These are phyloP conservation scores for Eucalyptus pauciflora DNA, from an alignment of 345 rosid genomes.

Conservation along the genomic window DNA sequence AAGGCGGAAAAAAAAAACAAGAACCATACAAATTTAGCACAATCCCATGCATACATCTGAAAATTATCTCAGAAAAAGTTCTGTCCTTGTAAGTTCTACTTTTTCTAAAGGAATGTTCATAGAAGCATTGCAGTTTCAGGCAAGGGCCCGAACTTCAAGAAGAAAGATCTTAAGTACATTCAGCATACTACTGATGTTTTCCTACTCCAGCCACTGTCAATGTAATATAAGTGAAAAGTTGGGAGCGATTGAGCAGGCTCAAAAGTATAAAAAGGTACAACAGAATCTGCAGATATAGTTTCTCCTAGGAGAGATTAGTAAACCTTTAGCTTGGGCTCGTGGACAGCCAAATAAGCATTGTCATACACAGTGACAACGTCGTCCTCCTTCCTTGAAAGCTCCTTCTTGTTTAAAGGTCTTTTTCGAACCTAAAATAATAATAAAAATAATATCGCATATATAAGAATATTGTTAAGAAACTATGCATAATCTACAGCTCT, in stretches of 20 bases:
- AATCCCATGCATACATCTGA: neutral
- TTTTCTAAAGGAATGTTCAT: neutral
- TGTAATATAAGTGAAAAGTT: neutral
- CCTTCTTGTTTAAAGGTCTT: constrained; percentile 93
- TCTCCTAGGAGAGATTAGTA: neutral
- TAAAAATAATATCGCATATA: neutral
- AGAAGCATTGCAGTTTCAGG: neutral
- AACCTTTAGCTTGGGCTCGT: constrained; percentile 96
- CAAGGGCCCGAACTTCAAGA: neutral
- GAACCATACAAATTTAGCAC: neutral
- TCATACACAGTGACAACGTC: constrained; percentile 73
- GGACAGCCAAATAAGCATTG: constrained; percentile 60
- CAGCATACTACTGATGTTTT: neutral
- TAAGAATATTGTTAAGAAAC: neutral
- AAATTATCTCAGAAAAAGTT: neutral
- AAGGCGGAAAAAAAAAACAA: neutral
- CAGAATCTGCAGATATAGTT: neutral
- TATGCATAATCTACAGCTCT: neutral
- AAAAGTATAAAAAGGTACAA: neutral
- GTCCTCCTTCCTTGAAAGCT: constrained; percentile 79
- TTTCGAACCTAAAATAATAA: constrained; percentile 58
- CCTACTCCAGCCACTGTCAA: neutral
- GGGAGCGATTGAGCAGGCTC: neutral
- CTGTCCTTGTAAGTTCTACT: neutral
- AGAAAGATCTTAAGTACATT: neutral